Conservation (phyloP, 352 stramenopile species). For the Phytophthora rubi region DNA sequence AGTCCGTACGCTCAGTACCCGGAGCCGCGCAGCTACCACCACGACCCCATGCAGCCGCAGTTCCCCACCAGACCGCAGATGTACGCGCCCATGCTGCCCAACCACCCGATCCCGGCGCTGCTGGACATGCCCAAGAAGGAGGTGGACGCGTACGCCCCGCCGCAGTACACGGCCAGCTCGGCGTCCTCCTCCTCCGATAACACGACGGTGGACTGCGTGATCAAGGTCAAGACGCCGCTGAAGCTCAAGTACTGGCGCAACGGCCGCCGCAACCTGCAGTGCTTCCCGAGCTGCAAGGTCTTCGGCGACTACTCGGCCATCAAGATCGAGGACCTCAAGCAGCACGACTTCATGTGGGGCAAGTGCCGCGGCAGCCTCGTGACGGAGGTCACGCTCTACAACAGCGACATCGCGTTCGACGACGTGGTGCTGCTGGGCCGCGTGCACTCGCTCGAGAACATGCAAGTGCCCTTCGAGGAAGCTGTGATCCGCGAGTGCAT, state of each 20-base stretch:
- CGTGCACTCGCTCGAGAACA: constrained; percentile 87
- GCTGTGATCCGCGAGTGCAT: constrained; percentile 86
- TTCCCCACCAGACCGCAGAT: constrained; percentile 38
- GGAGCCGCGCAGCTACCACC: constrained; percentile 28
- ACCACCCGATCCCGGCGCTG: constrained; percentile 67
- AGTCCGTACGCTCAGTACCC: constrained; percentile 38
- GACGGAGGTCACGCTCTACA: constrained; percentile 78
- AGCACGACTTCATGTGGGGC: constrained; percentile 92
- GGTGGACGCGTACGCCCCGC: constrained; percentile 35
- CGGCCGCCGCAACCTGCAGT: constrained; percentile 90
- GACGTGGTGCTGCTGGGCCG: constrained; percentile 81
- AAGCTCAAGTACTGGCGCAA: constrained; percentile 93
- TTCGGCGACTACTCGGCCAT: constrained; percentile 91
- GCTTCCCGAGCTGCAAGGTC: constrained; percentile 90
- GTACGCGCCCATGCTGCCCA: constrained; percentile 41
- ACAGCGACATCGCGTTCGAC: constrained; percentile 83
- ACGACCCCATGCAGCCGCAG: constrained; percentile 45
- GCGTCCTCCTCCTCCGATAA: constrained; percentile 21
- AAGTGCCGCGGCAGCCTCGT: constrained; percentile 87
- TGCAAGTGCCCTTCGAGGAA: constrained; percentile 85
- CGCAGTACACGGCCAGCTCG: constrained; percentile 19
- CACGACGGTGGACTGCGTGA: constrained; percentile 77
- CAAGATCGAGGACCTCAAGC: constrained; percentile 90
- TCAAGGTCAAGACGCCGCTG: constrained; percentile 87
- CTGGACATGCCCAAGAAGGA: constrained; percentile 59